phyloP scores from a whole-genome alignment of 208 protist species.

The Leishmania guyanensis region DNA sequence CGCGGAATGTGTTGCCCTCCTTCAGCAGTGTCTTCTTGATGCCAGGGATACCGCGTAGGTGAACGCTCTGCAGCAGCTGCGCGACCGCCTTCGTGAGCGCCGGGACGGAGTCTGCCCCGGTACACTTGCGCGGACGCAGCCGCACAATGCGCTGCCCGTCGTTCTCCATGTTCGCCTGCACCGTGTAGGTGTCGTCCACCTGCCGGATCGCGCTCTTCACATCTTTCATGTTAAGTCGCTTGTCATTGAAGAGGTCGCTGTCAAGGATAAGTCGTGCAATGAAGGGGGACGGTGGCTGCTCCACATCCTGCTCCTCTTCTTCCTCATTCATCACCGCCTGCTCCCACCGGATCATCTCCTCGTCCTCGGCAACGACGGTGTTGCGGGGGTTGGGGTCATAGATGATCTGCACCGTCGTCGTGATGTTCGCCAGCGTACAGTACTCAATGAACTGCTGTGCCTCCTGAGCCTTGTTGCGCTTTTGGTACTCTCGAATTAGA shows the following conservation, averaged over 20 bases:
- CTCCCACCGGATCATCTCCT: constrained; percentile 68
- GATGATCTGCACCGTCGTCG: constrained; percentile 94
- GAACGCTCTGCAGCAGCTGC: constrained; percentile 75
- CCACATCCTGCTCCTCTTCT: constrained; percentile 37
- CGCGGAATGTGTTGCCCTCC: constrained; percentile 55
- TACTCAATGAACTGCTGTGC: constrained; percentile 95
- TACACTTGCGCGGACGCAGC: constrained; percentile 70
- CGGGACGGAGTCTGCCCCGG: constrained; percentile 64
- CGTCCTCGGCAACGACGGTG: constrained; percentile 96
- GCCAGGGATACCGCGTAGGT: constrained; percentile 93
- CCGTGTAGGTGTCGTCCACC: constrained; percentile 76
- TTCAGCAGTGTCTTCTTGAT: constrained; percentile 95
- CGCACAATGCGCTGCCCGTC: constrained; percentile 92
- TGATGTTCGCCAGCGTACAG: constrained; percentile 94
- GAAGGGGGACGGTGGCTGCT: constrained; percentile 87
- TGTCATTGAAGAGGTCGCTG: constrained; percentile 90
- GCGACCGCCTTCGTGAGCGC: constrained; percentile 65
- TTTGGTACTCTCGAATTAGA: constrained; percentile 71
- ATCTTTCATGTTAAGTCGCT: constrained; percentile 92
- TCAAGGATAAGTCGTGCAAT: constrained; percentile 97
- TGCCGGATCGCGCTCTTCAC: constrained; percentile 92
- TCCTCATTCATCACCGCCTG: constrained; percentile 69
- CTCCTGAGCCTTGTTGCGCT: constrained; percentile 76
- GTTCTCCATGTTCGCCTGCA: constrained; percentile 95
- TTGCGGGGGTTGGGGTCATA: constrained; percentile 96